Evolutionary conservation across 2,329 filamentous ascomycete species (phyloP), one percentile per base, ranked within the genome.

Genomic region (Lasiodiplodia sp.): DNA sequence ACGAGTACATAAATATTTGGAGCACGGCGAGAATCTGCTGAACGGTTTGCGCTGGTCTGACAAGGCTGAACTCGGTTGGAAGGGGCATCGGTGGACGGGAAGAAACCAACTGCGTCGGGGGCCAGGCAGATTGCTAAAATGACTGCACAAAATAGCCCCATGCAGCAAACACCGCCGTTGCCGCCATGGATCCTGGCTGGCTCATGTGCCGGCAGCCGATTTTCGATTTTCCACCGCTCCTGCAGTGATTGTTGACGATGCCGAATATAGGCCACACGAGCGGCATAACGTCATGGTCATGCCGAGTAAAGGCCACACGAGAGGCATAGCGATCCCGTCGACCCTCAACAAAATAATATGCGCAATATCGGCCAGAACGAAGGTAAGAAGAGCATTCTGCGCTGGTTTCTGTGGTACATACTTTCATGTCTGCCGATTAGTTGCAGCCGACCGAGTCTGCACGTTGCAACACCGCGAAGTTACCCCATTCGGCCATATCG

Each of bases 261-360:
- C 57, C 57, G 57, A 60, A 47, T 44, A 40, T 40, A 56, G 53
- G 53, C 53, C 53, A 56, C 53, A 56, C 53, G 53, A 56, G 53
- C 53, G 53, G 53, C 53, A 56, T 56, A 56, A 56, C 53, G 21
- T 34, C 53, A 37, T 56, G 16, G 37, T 31, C 21, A 37, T 56
- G 28, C 53, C 53, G 53, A 56, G 31, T 56, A 56, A 56, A 60
- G 57, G 57, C 57, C 57, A 60, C 57, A 60, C 57, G 57, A 60
- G 57, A 21, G 57, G 57, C 38, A 60, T 60, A 60, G 57, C 57
- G 31, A 60, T 60, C 34, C 57, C 37, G 37, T 60, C 21, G 28
- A 25, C 51, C 51, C 57, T 47, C 37, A 40, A 60, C 34, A 60
- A 60, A 60, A 60, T 60, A 7, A 38, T n/a, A 56, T 18, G 4